Percentiles rank a stretch among this genome's conserved stretches.
phyloP scores from a whole-genome alignment of 2,329 filamentous ascomycete species.

The Trichoderma sp. region DNA sequence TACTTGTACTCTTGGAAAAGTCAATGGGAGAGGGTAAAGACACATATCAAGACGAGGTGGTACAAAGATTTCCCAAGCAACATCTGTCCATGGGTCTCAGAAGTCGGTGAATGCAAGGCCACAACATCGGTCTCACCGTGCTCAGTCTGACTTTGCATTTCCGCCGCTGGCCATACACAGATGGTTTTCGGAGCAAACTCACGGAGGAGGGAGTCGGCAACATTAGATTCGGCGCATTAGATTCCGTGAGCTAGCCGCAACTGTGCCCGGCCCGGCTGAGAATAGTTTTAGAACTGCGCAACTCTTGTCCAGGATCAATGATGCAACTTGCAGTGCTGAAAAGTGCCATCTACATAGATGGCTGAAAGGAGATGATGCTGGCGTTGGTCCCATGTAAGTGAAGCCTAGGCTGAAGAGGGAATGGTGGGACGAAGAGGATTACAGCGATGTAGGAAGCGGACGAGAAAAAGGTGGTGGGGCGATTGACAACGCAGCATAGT shows the following conservation, averaged over 20 bases:
- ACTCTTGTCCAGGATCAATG: background rate
- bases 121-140: background rate
- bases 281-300: background rate
- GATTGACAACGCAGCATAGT: slow-evolving; percentile 21
- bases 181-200: background rate
- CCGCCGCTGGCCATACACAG: background rate
- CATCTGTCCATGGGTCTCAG: background rate
- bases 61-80: background rate
- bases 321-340: background rate
- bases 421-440: slow-evolving; percentile 5
- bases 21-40: background rate
- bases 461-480: slow-evolving; percentile 23
- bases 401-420: slow-evolving; percentile 7
- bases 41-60: background rate
- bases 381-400: slow-evolving; percentile 8
- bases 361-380: background rate
- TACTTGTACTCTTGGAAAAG: background rate
- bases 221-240: background rate
- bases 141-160: background rate
- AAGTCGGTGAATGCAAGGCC: background rate
- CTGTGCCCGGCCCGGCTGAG: background rate
- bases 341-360: slow-evolving; percentile 2
- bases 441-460: background rate
- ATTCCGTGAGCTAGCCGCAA: background rate
- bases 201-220: background rate